Evolutionary conservation across 768 basidiomycete genomes (phyloP).

Genomic region (Astraeus odoratus): DNA sequence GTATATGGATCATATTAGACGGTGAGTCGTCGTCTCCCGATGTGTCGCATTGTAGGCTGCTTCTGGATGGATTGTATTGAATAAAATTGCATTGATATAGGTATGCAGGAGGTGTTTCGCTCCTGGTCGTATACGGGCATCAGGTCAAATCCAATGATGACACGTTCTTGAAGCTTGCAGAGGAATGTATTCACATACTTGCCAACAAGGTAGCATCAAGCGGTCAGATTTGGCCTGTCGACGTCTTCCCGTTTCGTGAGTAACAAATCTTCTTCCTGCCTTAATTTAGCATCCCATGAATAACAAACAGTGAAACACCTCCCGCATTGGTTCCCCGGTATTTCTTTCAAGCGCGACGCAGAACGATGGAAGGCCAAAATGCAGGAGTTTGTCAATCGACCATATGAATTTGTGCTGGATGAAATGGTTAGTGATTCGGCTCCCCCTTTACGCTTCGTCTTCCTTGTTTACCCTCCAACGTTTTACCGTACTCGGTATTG

Average conservation of each 20-base stretch:
- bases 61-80: too few species aligned
- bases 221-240: slow-evolving; percentile 38
- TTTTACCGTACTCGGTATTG: neutral
- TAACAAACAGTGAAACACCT: slow-evolving; percentile 44
- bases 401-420: slow-evolving; percentile 51
- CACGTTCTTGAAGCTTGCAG: slow-evolving; percentile 33
- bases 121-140: slow-evolving; percentile 62
- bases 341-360: slow-evolving; percentile 58
- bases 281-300: too few species aligned
- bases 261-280: neutral
- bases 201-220: slow-evolving; percentile 39
- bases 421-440: slow-evolving; percentile 44
- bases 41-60: too few species aligned
- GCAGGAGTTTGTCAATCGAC: slow-evolving; percentile 56
- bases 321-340: slow-evolving; percentile 63
- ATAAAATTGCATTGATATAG: slow-evolving; percentile 26
- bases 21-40: slow-evolving; percentile 19
- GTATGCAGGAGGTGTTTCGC: slow-evolving; percentile 46
- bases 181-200: slow-evolving; percentile 35
- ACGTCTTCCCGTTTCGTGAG: slow-evolving; percentile 31
- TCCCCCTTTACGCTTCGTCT: slow-evolving; percentile 26
- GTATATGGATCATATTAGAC: slow-evolving; percentile 30
- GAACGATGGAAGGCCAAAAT: slow-evolving; percentile 55
- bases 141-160: slow-evolving; percentile 34
- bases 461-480: slow-evolving; percentile 23